Base-by-base conservation (phyloP, 768 basidiomycete genomes). In the Crucibulum laeve region DNA sequence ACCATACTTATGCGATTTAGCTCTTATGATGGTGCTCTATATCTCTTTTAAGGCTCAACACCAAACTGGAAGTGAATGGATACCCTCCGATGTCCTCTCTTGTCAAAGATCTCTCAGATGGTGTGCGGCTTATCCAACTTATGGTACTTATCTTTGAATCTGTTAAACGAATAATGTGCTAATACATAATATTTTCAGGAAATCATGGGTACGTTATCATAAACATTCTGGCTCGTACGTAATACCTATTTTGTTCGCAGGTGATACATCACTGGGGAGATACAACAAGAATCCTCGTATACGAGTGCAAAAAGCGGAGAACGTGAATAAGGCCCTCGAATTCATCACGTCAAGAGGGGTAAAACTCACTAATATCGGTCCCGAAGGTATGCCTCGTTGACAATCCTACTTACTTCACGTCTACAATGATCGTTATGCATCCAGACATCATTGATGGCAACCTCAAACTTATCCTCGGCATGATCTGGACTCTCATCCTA, bases 381-480 rank as follows among this genome's bases (percentile, higher is more conserved):
- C 94, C 7, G 95, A 97, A 79, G 92, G 92, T 84, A 51, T 36
- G 61, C 25, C 24, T 25, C 17, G 25, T 21, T 38, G 25, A 34
- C 35, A 10, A n/a, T 22, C 28, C 14, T 38, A 44, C 40, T 28
- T 25, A 23, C 14, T 42, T 17, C 28, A 30, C 35, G 36, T 35
- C 33, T 42, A 23, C 53, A 46, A 32, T 51, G 25, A 23, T 30
- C 3, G 42, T 26, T 39, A 30, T 40, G 7, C 21, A 8, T 25
- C n/a, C 47, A 94, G 95, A 98, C 62, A 96, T 98, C 59, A 93
- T 99, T 44, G 96, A 99, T 62, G 94, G 94, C n/a, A 96, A 95
- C 62, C 64, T 94, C 50, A 99, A 98, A 65, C 85, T 99, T 43
- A 97, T 95, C 40, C 79, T 98, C n/a, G 94, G 92, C 24, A 91